Evolutionary conservation across 2,329 filamentous ascomycete genomes (phyloP), one percentile per base, ranked within the genome.

Genomic region (Parascedosporium putredinis): DNA sequence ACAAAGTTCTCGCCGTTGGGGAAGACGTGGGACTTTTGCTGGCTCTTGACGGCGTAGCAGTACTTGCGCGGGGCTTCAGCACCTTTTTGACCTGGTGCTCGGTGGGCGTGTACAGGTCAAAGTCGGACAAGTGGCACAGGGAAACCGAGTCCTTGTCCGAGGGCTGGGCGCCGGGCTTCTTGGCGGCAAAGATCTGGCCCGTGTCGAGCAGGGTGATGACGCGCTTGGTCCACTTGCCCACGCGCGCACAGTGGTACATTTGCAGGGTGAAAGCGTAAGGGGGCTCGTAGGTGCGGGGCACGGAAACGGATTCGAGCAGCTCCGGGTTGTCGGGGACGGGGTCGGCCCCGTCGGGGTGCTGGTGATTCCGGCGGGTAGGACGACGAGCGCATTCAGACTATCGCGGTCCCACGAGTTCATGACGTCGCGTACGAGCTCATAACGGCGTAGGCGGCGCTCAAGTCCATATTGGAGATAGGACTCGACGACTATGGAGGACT

Each of bases 381-480:
- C 67, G 27, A 48, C 31, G 12, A 97, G 71, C 6, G 76, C 73
- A 59, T 95, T 93, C 57, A 89, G 83, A 2, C 75, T 72, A 62
- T 95, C 89, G 40, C 76, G 73, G 53, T 95, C 87, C 91, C 91
- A 97, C 0, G 89, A 94, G 63, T 95, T 94, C 75, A 96, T 78
- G 20, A 95, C 79, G 59, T 95, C 88, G 52, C 88, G 80, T 27
- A 97, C 77, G 54, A 80, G 81, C 67, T 97, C 91, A 62, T 95
- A 96, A 34, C 81, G 83, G 36, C 91, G 84, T 23, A 97, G 68
- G 1, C 86, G 84, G 34, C 91, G 81, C 63, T 94, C 86, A 2
- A 97, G 73, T 25, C 88, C 88, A 1, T 93, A 75, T 42, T 81
- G 76, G 18, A 74, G 69, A 62, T 89, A 96, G 18, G 76, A 79